These are phyloP conservation scores for Coprinopsis cinerea DNA, from an alignment of 768 basidiomycete species.

Conservation along the genomic window DNA sequence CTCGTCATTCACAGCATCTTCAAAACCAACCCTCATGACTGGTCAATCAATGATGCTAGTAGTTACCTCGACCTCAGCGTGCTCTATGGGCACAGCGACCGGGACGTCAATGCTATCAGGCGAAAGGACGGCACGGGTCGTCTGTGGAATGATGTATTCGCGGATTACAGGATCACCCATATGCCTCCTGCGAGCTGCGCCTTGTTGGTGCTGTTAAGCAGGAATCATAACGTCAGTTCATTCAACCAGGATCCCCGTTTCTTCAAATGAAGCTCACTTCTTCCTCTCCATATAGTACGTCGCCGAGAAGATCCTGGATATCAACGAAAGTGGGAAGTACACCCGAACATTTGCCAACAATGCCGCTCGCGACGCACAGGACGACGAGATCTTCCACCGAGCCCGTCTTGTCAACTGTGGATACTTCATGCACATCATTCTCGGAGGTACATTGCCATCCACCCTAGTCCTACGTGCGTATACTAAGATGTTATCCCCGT, in stretches of 20 bases:
- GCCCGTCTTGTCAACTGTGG: slow-evolving; percentile 70
- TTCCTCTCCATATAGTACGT: slow-evolving; percentile 44
- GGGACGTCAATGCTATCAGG: slow-evolving; percentile 44
- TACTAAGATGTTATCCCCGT: neutral
- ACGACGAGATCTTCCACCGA: slow-evolving; percentile 74
- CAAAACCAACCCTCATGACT: slow-evolving; percentile 44
- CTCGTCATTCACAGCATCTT: slow-evolving; percentile 73
- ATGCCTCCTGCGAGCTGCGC: slow-evolving; percentile 73
- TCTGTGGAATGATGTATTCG: slow-evolving; percentile 65
- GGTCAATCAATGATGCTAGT: slow-evolving; percentile 54
- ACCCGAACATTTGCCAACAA: slow-evolving; percentile 17
- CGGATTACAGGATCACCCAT: slow-evolving; percentile 55
- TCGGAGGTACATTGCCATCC: slow-evolving; percentile 34
- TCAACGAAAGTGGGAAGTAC: slow-evolving; percentile 61
- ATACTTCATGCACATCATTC: slow-evolving; percentile 64
- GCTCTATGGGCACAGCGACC: slow-evolving; percentile 58
- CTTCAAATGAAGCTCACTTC: slow-evolving; percentile 8
- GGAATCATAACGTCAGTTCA: slow-evolving; percentile 66
- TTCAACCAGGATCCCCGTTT: neutral
- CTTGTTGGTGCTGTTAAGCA: slow-evolving; percentile 59
- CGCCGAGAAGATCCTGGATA: slow-evolving; percentile 56
- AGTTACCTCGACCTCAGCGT: slow-evolving; percentile 76
- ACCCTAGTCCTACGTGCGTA: neutral
- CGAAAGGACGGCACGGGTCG: slow-evolving; percentile 60
- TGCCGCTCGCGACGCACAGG: slow-evolving; percentile 37